Evolutionary conservation across 106 monocot species (phyloP), one percentile per base, ranked within the genome.

Genomic region (Dioscorea zingiberensis): DNA sequence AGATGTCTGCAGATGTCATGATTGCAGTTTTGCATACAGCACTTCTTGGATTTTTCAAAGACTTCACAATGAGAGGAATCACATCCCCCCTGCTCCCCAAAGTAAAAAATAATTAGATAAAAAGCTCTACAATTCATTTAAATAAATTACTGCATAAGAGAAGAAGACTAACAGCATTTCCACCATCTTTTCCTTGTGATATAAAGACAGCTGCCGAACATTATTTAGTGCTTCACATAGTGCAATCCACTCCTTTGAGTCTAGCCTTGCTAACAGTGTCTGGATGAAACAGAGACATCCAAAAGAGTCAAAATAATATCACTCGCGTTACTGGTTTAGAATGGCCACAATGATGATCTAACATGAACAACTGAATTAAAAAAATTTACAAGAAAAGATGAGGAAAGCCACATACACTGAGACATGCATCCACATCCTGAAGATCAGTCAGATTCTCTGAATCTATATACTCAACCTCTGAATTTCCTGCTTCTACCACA

Each of bases 11-110:
- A 53, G 80, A 86, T 58, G 97, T 81, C 97, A 97, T 97, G 19
- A 97, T 70, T 79, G 97, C 88, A 45, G 97, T 92, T 74, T 97
- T 97, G 29, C 91, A 91, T 21, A 97, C 88, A 65, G 97, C 97
- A 80, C 97, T 97, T 77, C 97, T 87, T 65, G 97, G 97, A 70
- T 76, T 81, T 71, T 97, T 97, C 64, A 97, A 62, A 13, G 91
- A 91, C 72, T 88, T 97, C 27, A 91, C 91, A 19, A 97, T 59
- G 63, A 88, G 69, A 51, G 81, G 73, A 65, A 97, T 79, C 66
- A 97, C 78, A 67, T 68, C 55, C 27, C 11, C 81, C 65, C 95
- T 95, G 71, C 62, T 47, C 64, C 17, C 66, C 46, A 62, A 71
- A 38, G 38, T 16, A 6, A 47, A 65, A 49, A 59, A 44, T 47